Evolutionary conservation across 2,329 filamentous ascomycete species (phyloP), one percentile per base, ranked within the genome.

Genomic region (Colletotrichum shisoi): DNA sequence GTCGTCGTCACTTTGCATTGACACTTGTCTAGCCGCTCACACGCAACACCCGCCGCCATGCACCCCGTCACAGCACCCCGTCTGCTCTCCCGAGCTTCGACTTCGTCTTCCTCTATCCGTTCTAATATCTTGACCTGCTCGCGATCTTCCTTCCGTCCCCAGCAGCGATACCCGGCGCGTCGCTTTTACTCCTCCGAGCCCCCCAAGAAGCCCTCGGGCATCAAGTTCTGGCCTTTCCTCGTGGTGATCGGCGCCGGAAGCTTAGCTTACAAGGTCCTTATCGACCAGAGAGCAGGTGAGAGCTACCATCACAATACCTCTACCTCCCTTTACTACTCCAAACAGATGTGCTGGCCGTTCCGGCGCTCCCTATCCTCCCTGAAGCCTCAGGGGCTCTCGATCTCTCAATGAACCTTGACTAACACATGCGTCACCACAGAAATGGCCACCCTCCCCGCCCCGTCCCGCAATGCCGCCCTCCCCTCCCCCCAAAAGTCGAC

Each of bases 151-250:
- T 21, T 48, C 17, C 52, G 42, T 57, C 61, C 31, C 15, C 57
- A 60, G 31, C 64, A 67, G 64, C 69, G 51, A 61, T 31, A 60
- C 66, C 61, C 62, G 53, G 57, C 54, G 54, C 71, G 70, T 58
- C 75, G 77, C 57, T 63, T 72, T 77, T 88, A 82, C 70, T 83
- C 81, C 59, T 78, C 80, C 15, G 73, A 79, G 46, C 78, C 74
- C 19, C 65, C 73, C 12, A 75, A 73, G 63, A 75, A 76, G 51
- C 72, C 73, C 49, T 76, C 73, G 59, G 74, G 71, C 51, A 74
- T 87, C 79, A 86, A 86, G 76, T 86, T 87, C 74, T 86, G 84
- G 84, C 85, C 85, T 2, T 87, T 87, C 70, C n/a, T 84, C 52
- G 75, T 78, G 58, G 77, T 87, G 70, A 81, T 86, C 69, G 80